phyloP scores from a whole-genome alignment of 2,329 filamentous ascomycete genomes.

The Trichoderma lentiforme region DNA sequence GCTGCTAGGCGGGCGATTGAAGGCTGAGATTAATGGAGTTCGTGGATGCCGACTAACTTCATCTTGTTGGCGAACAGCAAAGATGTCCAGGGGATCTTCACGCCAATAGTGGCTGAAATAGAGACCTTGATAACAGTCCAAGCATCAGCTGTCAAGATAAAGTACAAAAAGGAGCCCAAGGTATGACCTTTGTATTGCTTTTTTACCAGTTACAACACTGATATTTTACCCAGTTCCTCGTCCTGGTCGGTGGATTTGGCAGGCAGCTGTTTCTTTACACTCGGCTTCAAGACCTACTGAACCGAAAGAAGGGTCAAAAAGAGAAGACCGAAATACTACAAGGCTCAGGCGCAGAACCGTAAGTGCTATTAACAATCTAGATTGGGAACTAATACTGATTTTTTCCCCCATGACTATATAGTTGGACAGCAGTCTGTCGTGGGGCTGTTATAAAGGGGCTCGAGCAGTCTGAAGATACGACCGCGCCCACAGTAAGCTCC shows the following conservation, averaged over 20 bases:
- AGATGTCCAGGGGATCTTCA: conserved; percentile 26
- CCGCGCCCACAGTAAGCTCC: conserved; percentile 6
- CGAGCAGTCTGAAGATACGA: background rate
- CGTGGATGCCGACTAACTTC: background rate
- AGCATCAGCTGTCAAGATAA: conserved; percentile 17
- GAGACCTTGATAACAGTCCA: conserved; percentile 27
- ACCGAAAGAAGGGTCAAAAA: background rate
- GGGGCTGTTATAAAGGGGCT: conserved; percentile 32
- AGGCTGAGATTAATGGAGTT: background rate
- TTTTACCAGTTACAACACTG: background rate
- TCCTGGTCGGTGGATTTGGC: conserved; percentile 41
- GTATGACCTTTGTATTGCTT: conserved; percentile 18
- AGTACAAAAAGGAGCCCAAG: conserved; percentile 24
- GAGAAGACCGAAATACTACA: conserved; percentile 30
- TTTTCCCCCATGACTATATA: conserved; percentile 5
- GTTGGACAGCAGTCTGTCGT: conserved; percentile 36
- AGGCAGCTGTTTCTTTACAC: conserved; percentile 30
- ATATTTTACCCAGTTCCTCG: conserved; percentile 30
- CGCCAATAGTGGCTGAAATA: conserved; percentile 24
- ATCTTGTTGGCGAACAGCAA: conserved; percentile 11
- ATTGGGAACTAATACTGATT: background rate
- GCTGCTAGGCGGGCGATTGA: no score
- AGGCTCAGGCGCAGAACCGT: conserved; percentile 32
- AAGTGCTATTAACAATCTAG: conserved; percentile 15
- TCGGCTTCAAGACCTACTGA: conserved; percentile 13